Evolutionary conservation across 2,329 filamentous ascomycete genomes (phyloP), one percentile per base, ranked within the genome.

Genomic region (Lecanicillium sp.): DNA sequence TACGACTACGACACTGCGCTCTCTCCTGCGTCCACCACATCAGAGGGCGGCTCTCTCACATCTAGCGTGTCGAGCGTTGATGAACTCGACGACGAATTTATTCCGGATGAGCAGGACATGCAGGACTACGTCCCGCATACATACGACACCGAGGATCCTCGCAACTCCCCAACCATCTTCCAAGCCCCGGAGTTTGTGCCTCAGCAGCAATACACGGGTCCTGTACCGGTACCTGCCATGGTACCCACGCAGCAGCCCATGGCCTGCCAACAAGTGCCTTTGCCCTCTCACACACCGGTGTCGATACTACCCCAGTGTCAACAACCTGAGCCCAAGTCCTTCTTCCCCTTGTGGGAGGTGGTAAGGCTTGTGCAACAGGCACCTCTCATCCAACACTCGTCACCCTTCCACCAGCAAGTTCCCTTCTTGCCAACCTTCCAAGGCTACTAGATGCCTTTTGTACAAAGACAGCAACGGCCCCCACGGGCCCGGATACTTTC

Each of bases 1-100:
- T 60, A 64, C 45, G 62, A 64, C 50, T 64, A 62, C 45, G 56
- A 61, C 34, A 57, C 57, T 17, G 64, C 71, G 19, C 60, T 70
- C 33, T 76, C 73, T 2, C 69, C 71, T n/a, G 59, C 65, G 14
- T 65, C 67, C 3, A 71, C 68, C 17, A 60, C 47, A 22, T 76
- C 73, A 7, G 71, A 77, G 48, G 69, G 73, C 46, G 73, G 71
- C 19, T 77, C 74, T 17, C 62, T 77, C 17, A 66, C 66, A 15
- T 77, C 73, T n/a, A 71, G 65, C 47, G 66, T 60, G 22, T 72
- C 72, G 11, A 72, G 66, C 37, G 63, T 74, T 37, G 69, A 72
- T 38, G 71, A 75, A 43, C 49, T 68, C 42, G 59, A 74, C 44
- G 67, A 71, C 15, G 69, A 72, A 25, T 66, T 64, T 42, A 56